Evolutionary conservation across 2,329 filamentous ascomycete genomes (phyloP).

Genomic region (Coleophoma crateriformis): DNA sequence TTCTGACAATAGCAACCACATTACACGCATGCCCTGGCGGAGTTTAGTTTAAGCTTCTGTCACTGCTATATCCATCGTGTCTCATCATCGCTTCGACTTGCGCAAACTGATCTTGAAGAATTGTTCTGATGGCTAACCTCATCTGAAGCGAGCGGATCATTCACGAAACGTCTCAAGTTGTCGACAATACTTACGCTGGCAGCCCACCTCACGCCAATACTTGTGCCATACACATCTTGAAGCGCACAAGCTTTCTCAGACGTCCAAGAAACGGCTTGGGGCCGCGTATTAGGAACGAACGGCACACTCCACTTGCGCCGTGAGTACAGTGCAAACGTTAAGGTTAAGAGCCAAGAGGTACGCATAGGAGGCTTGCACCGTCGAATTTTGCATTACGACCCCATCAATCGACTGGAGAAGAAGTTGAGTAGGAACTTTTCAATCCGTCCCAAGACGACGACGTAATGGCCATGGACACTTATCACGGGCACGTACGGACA

Average conservation of each 20-base stretch:
- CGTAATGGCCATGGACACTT: constrained; percentile 76
- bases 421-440: too few species aligned
- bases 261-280: constrained; percentile 6
- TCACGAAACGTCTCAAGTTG: constrained; percentile 16
- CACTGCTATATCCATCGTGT: constrained; percentile 20
- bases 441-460: too few species aligned
- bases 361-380: constrained; percentile 3
- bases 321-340: not conserved
- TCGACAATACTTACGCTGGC: constrained; percentile 11
- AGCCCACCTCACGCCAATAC: constrained; percentile 6
- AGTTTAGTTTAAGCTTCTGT: constrained; percentile 21
- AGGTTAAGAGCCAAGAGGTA: not conserved
- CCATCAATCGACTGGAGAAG: too few species aligned
- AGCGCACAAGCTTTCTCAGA: constrained; percentile 15
- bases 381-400: not conserved
- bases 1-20: not conserved
- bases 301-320: not conserved
- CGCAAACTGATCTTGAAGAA: constrained; percentile 7
- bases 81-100: constrained; percentile 17
- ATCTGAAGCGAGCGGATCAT: constrained; percentile 22
- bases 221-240: constrained; percentile 3
- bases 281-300: constrained; percentile 6
- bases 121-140: constrained; percentile 17
- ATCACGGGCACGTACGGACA: constrained; percentile 91
- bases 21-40: not conserved